Evolutionary conservation across 2,329 filamentous ascomycete species (phyloP).

Genomic region (Claviceps pusilla): DNA sequence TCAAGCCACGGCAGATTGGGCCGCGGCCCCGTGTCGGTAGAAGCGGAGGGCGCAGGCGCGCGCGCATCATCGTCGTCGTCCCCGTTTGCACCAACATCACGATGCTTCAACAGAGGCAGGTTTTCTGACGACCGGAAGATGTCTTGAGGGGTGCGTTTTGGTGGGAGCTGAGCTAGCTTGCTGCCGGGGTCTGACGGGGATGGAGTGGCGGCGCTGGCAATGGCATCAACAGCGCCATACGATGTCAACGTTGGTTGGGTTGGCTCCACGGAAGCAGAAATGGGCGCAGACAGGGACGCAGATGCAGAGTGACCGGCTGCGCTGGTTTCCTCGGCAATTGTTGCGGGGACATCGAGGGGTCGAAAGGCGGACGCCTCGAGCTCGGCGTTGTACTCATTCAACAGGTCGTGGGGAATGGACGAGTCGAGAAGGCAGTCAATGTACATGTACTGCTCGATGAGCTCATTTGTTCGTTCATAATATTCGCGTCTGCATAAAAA

Average conservation of each 20-base stretch:
- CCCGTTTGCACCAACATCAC: slow-evolving; percentile 19
- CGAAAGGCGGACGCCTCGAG: slow-evolving; percentile 39
- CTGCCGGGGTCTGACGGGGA: slow-evolving; percentile 4
- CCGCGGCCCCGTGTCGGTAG: slow-evolving; percentile 22
- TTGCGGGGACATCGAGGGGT: slow-evolving; percentile 49
- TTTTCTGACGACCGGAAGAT: slow-evolving; percentile 65
- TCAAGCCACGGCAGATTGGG: slow-evolving; percentile 56
- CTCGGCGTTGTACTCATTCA: slow-evolving; percentile 69
- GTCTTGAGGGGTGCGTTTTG: slow-evolving; percentile 71
- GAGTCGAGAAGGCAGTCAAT: slow-evolving; percentile 85
- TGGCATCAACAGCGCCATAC: slow-evolving; percentile 17
- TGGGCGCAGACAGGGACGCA: slow-evolving; percentile 6
- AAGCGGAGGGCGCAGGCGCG: slow-evolving; percentile 1
- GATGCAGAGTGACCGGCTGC: slow-evolving; percentile 13
- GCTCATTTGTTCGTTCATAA: slow-evolving; percentile 76
- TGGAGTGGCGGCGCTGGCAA: slow-evolving; percentile 16
- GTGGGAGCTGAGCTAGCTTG: slow-evolving; percentile 23
- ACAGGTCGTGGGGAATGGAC: slow-evolving; percentile 75
- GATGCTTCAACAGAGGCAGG: slow-evolving; percentile 44
- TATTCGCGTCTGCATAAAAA: slow-evolving; percentile 49
- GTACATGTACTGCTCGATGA: slow-evolving; percentile 85
- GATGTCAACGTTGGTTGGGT: slow-evolving; percentile 5
- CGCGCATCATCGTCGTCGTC: slow-evolving; percentile 23
- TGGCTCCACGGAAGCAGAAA: slow-evolving; percentile 6
- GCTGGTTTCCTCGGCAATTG: slow-evolving; percentile 56